These are phyloP conservation scores for Cutaneotrichosporon spelunceum DNA, from an alignment of 1,284 basidiomycete species.

Conservation along the genomic window DNA sequence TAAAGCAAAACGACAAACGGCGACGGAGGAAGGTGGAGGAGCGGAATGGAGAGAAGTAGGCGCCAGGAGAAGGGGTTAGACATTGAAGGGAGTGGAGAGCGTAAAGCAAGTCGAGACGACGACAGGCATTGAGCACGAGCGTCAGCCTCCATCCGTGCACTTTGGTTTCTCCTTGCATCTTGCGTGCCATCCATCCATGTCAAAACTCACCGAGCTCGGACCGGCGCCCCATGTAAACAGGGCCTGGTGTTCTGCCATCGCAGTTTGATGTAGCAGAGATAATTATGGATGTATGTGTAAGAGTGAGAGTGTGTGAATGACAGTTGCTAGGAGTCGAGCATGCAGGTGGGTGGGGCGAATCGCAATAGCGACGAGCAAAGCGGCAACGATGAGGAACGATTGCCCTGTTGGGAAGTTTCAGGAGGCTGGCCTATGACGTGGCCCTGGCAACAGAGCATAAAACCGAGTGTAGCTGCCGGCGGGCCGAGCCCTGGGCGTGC, in stretches of 20 bases:
- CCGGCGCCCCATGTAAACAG: slow-evolving; percentile 48
- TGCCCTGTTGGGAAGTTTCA: neutral
- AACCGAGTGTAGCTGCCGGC: neutral
- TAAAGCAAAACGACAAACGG: too few species aligned
- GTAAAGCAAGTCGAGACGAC: too few species aligned
- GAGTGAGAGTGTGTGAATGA: neutral
- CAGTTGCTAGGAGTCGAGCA: neutral
- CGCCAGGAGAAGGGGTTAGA: too few species aligned
- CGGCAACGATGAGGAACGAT: neutral
- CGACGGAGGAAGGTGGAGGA: neutral
- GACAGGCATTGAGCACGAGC: neutral
- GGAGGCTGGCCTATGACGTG: neutral
- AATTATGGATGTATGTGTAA: slow-evolving; percentile 5
- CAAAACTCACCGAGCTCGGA: slow-evolving; percentile 38
- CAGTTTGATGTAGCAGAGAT: neutral
- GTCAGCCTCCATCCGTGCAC: neutral
- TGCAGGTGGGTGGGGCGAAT: too few species aligned
- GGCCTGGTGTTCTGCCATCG: slow-evolving; percentile 32
- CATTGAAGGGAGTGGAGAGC: neutral
- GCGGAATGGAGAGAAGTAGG: neutral
- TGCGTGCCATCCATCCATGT: neutral
- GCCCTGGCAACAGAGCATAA: neutral
- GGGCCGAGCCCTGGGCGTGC: neutral
- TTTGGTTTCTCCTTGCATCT: neutral
- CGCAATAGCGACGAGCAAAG: neutral